Evolutionary conservation across 2,329 filamentous ascomycete species (phyloP).

Genomic region (Fusarium protoensiforme): DNA sequence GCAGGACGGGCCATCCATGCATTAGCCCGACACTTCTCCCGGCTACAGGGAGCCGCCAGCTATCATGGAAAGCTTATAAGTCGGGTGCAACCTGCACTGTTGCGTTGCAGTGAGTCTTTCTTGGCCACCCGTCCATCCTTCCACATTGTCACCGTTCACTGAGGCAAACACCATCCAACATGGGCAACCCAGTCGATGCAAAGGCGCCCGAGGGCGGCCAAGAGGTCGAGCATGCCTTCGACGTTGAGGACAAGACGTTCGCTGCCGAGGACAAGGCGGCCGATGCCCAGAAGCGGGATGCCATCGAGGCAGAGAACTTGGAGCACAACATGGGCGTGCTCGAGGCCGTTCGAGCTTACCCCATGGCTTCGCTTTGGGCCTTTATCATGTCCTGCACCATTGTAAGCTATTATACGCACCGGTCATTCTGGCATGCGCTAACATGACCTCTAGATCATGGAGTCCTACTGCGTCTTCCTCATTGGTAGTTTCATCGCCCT

Average conservation of each 20-base stretch:
- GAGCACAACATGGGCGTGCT: slow-evolving; percentile 56
- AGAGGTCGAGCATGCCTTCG: slow-evolving; percentile 22
- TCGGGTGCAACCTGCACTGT: not conserved
- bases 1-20: slow-evolving; percentile 1
- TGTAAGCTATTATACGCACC: slow-evolving; percentile 53
- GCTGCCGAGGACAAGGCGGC: slow-evolving; percentile 31
- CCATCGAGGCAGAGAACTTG: slow-evolving; percentile 51
- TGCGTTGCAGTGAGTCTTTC: not conserved
- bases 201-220: slow-evolving; percentile 20
- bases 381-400: slow-evolving; percentile 63
- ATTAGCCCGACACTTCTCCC: not conserved
- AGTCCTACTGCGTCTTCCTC: slow-evolving; percentile 61
- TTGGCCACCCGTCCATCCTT: not conserved
- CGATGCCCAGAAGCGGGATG: slow-evolving; percentile 30
- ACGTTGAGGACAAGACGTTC: slow-evolving; percentile 33
- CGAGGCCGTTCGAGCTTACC: slow-evolving; percentile 52
- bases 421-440: slow-evolving; percentile 9
- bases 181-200: slow-evolving; percentile 21
- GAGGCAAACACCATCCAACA: slow-evolving; percentile 23
- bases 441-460: slow-evolving; percentile 55
- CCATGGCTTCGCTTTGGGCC: slow-evolving; percentile 59
- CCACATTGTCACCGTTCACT: slow-evolving; percentile 18
- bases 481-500: slow-evolving; percentile 60
- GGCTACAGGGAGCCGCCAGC: not conserved
- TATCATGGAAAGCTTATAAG: slow-evolving; percentile 8